A percentile compares a stretch with the other conserved stretches of the same genome.
phyloP scores from a whole-genome alignment of 306 rosid genomes.

The Lathyrus aphaca region DNA sequence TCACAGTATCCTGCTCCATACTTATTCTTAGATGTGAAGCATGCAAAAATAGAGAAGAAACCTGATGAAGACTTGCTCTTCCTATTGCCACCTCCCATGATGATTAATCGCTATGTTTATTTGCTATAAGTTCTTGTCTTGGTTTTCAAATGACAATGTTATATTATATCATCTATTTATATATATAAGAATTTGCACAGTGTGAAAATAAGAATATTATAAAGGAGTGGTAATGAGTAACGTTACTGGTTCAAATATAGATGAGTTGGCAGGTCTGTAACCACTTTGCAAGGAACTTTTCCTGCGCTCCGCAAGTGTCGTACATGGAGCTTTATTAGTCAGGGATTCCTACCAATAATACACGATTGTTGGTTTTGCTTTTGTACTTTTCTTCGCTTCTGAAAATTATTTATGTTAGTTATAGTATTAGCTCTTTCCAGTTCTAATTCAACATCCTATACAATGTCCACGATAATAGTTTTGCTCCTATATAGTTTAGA shows the following conservation, averaged over 20 bases:
- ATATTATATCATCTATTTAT: conserved; percentile 2
- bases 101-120: background rate
- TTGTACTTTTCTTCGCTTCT: conserved; percentile 25
- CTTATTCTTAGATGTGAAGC: conserved; percentile 49
- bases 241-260: conserved; percentile 32
- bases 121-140: background rate
- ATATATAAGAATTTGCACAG: background rate
- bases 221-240: conserved; percentile 14
- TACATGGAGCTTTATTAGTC: conserved; percentile 11
- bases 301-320: too few relatives aligned
- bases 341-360: conserved; percentile 16
- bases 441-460: background rate
- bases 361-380: conserved; percentile 32
- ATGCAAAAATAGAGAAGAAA: conserved; percentile 57
- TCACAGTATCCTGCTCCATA: conserved; percentile 34
- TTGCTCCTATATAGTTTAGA: background rate
- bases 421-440: conserved; percentile 20
- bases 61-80: conserved; percentile 44
- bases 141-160: conserved; percentile 17
- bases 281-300: too few relatives aligned
- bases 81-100: conserved; percentile 48
- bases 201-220: conserved; percentile 31
- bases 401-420: conserved; percentile 29
- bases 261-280: conserved; percentile 15
- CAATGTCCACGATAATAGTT: background rate